Evolutionary conservation across 163 green algal genomes (phyloP), one percentile per base, ranked within the genome.

Genomic region (Scenedesmus sp.): DNA sequence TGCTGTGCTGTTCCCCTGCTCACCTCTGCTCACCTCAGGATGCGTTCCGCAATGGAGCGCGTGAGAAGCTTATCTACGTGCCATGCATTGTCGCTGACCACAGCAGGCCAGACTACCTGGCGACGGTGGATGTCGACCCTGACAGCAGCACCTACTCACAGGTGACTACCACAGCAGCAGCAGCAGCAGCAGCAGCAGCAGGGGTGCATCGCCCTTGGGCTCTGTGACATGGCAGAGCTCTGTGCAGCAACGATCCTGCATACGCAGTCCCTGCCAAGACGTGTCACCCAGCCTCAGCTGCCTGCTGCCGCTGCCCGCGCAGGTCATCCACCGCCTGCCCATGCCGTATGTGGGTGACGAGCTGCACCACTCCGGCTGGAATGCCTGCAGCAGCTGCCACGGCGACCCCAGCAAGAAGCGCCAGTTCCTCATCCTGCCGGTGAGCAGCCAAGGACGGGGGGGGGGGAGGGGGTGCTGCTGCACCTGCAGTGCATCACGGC

Each of bases 321-420:
- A 98, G 96, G 94, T 99, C 3, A 97, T 98, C 76, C 94, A 98
- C 88, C 92, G 96, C 20, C 90, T 97, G 66, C 93, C 91, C 52
- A 96, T 98, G 94, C 95, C 96, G 0, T 82, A 96, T 84, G 91
- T 93, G 3, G 96, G 96, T 0, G 97, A 99, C 77, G 97, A 99
- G 96, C 93, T 99, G 87, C 97, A 99, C 91, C 97, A 99, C 94
- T 94, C 88, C 93, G 96, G 96, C 62, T 98, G 96, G 96, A 98
- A 98, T 86, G 94, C 94, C 0, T 98, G 96, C 95, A 96, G 94
- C 88, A 95, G 84, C 83, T 99, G 97, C 95, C 92, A 95, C 88
- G 67, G 64, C 16, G 96, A 98, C 76, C 6, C 89, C 62, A 86
- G 13, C 8, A 82, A 88, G 23, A 57, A 76, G 1, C 94, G 97